phyloP scores from a whole-genome alignment of 768 basidiomycete species.

The Psilocybe azurescens region DNA sequence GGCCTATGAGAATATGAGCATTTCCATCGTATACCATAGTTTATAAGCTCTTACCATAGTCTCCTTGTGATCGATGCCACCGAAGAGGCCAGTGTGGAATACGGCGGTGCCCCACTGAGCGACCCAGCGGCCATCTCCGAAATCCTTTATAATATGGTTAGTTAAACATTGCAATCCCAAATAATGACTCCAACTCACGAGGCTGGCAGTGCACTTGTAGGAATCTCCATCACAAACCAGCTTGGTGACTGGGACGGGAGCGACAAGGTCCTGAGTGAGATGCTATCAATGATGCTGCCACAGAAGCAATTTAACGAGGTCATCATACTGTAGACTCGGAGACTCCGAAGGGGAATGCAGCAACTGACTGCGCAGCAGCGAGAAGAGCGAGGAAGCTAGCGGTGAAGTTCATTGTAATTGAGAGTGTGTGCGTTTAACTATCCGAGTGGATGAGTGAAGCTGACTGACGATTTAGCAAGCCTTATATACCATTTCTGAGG shows the following conservation, averaged over 20 bases:
- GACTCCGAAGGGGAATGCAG: conserved; percentile 6
- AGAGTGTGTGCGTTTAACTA: neutral
- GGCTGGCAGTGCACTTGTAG: conserved; percentile 18
- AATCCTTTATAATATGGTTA: conserved; percentile 1
- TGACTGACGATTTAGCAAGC: neutral
- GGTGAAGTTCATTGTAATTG: conserved; percentile 6
- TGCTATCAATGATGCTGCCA: too few relatives aligned
- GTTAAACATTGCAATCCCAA: too few relatives aligned
- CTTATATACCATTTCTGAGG: neutral
- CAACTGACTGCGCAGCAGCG: conserved; percentile 4
- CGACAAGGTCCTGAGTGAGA: neutral
- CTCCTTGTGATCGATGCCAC: conserved; percentile 11
- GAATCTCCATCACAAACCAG: conserved; percentile 16
- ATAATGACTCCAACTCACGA: neutral
- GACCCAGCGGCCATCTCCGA: conserved; percentile 15
- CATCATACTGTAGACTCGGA: neutral
- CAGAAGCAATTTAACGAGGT: neutral
- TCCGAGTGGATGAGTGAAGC: conserved; percentile 1
- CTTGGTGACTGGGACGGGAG: conserved; percentile 10
- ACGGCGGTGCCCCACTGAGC: conserved; percentile 14
- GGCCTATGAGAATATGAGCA: neutral
- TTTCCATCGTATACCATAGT: neutral
- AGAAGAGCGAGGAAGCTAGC: conserved; percentile 14
- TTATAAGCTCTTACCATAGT: neutral
- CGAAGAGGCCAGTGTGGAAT: conserved; percentile 17